Evolutionary conservation across 306 rosid genomes (phyloP).

Genomic region (Datisca glomerata): DNA sequence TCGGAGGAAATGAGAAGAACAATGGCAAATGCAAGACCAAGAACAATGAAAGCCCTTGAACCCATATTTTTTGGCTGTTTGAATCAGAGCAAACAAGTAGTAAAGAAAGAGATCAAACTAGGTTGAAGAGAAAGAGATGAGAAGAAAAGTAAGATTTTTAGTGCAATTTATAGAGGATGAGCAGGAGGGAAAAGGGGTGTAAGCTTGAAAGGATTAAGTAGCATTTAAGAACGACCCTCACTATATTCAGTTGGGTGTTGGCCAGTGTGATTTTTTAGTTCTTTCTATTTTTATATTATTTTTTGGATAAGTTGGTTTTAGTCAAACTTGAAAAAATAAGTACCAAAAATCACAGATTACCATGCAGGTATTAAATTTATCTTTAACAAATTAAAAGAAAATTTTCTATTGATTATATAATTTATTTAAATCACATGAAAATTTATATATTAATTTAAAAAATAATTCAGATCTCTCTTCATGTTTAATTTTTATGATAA

Average conservation of each 20-base stretch:
- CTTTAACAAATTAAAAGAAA: no score
- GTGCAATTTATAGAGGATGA: constrained; percentile 13
- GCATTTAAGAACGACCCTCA: neutral
- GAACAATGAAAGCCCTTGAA: constrained; percentile 20
- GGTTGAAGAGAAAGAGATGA: neutral
- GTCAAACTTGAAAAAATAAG: no score
- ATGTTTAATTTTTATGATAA: no score
- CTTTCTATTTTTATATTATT: no score
- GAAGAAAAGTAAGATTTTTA: neutral
- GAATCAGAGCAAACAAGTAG: neutral
- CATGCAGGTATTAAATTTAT: no score
- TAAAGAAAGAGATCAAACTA: neutral
- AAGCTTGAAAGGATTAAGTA: neutral
- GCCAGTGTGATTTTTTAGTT: neutral
- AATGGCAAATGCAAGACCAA: constrained; percentile 24
- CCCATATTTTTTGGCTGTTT: constrained; percentile 23
- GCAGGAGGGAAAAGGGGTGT: neutral
- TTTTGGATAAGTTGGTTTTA: neutral
- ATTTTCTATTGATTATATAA: no score
- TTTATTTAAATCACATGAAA: no score
- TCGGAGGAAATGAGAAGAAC: constrained; percentile 16
- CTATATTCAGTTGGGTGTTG: neutral
- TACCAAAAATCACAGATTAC: no score
- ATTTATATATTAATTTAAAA: no score
- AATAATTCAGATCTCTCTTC: no score